A percentile compares a stretch with the other conserved stretches of the same genome.
Conservation (phyloP, 1,139 yeast genomes). For the Yamadazyma jaroonii region DNA sequence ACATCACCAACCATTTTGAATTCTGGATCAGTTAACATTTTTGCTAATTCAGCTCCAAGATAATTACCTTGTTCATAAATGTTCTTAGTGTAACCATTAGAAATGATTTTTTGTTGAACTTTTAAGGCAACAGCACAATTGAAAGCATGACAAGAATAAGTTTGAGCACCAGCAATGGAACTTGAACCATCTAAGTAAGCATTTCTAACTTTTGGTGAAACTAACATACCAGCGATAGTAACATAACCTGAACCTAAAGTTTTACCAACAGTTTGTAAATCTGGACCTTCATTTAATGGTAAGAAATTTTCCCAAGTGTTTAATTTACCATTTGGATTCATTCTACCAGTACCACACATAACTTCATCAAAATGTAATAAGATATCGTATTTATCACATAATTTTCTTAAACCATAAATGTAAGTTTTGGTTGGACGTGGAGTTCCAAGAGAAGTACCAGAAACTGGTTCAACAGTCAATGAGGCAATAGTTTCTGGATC, state of each 20-base stretch:
- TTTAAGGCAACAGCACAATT: conserved; percentile 60
- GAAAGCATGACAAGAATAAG: conserved; percentile 61
- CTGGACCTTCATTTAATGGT: conserved; percentile 51
- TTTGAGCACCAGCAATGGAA: conserved; percentile 50
- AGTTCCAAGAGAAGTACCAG: conserved; percentile 60
- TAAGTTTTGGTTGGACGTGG: conserved; percentile 57
- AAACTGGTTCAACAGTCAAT: conserved; percentile 52
- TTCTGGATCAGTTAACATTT: conserved; percentile 18
- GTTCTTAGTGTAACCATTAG: conserved; percentile 44
- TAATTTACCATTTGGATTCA: conserved; percentile 29
- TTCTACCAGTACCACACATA: conserved; percentile 64
- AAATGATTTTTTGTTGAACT: conserved; percentile 50
- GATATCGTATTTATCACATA: conserved; percentile 59
- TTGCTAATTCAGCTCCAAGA: conserved; percentile 42
- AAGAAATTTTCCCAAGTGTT: conserved; percentile 49
- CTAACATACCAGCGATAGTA: conserved; percentile 58
- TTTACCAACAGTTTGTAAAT: conserved; percentile 60
- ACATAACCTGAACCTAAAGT: conserved; percentile 64
- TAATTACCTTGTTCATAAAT: conserved; percentile 48
- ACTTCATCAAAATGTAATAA: conserved; percentile 60
- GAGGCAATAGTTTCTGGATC: conserved; percentile 57
- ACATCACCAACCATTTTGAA: conserved; percentile 51
- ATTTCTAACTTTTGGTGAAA: conserved; percentile 48
- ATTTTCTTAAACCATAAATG: conserved; percentile 48
- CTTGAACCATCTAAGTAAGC: conserved; percentile 45